Percentiles rank a stretch among this genome's conserved stretches.
phyloP scores from a whole-genome alignment of 2,329 filamentous ascomycete genomes.

The Pseudogymnoascus verrucosus region DNA sequence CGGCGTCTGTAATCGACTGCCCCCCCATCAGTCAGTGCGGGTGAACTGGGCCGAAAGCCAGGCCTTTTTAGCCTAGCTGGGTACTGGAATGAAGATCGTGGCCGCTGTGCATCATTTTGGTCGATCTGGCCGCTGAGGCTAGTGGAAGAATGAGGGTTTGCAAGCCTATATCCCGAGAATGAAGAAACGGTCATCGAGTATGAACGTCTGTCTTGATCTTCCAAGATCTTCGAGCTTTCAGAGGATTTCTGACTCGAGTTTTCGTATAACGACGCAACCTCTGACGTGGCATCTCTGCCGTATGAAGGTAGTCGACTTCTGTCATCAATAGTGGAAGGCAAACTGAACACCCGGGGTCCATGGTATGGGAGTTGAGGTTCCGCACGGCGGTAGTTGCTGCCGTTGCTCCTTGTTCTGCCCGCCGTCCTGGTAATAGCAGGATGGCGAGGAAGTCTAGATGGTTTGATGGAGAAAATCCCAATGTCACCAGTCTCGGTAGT shows the following conservation, averaged over 20 bases:
- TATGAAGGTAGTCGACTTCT: conserved; percentile 40
- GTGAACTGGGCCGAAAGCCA: conserved; percentile 31
- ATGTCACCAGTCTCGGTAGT: conserved; percentile 60
- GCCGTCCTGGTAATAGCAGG: conserved; percentile 18
- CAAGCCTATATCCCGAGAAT: conserved; percentile 35
- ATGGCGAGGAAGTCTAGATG: conserved; percentile 26
- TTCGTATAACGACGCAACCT: conserved; percentile 48
- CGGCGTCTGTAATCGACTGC: conserved; percentile 25
- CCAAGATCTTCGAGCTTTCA: conserved; percentile 35
- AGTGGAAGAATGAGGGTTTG: conserved; percentile 39
- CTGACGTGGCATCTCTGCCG: conserved; percentile 40
- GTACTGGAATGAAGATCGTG: conserved; percentile 51
- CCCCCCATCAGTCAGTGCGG: conserved; percentile 28
- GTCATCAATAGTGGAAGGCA: conserved; percentile 32
- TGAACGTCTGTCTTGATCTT: conserved; percentile 40
- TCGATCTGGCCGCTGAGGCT: conserved; percentile 42
- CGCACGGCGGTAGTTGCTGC: conserved; percentile 8
- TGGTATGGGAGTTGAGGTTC: conserved; percentile 10
- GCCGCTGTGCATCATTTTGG: conserved; percentile 38
- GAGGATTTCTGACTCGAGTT: conserved; percentile 41
- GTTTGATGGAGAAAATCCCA: conserved; percentile 49
- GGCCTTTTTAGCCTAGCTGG: conserved; percentile 49
- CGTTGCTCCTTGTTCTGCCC: conserved; percentile 17
- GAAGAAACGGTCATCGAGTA: conserved; percentile 47
- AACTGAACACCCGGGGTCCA: conserved; percentile 19